Conservation (phyloP, 2,329 filamentous ascomycete genomes). For the Huntiella moniliformis region DNA sequence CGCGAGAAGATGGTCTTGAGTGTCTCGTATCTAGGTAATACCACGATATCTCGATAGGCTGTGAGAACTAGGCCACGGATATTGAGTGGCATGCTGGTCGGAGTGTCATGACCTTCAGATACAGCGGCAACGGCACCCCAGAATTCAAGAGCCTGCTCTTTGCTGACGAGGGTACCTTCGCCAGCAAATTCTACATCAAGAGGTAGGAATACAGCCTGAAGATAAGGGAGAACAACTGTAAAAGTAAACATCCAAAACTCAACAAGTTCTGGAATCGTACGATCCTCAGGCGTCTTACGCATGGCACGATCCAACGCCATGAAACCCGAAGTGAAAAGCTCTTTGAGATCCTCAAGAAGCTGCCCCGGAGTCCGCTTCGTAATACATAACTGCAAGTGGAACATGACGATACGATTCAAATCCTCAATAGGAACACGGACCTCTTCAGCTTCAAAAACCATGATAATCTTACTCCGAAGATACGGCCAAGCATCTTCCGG, state of each 20-base stretch:
- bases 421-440: slow-evolving; percentile 65
- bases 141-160: slow-evolving; percentile 69
- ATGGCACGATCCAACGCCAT: slow-evolving; percentile 69
- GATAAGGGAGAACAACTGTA: slow-evolving; percentile 73
- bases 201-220: slow-evolving; percentile 87
- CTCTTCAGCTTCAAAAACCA: slow-evolving; percentile 68
- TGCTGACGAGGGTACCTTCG: slow-evolving; percentile 56
- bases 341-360: slow-evolving; percentile 58
- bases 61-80: slow-evolving; percentile 77
- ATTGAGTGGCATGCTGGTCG: slow-evolving; percentile 25
- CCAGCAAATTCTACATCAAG: slow-evolving; percentile 87
- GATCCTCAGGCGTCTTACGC: slow-evolving; percentile 60
- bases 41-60: slow-evolving; percentile 72
- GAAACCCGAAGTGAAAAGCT: slow-evolving; percentile 67
- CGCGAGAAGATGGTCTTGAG: slow-evolving; percentile 82
- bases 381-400: slow-evolving; percentile 62
- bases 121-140: slow-evolving; percentile 47
- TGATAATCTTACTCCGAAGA: slow-evolving; percentile 54
- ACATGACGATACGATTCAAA: slow-evolving; percentile 60
- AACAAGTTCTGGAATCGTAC: slow-evolving; percentile 74
- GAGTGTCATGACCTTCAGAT: slow-evolving; percentile 7
- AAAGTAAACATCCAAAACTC: slow-evolving; percentile 92
- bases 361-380: slow-evolving; percentile 51
- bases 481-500: slow-evolving; percentile 69
- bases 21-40: slow-evolving; percentile 73